Evolutionary conservation across 495 filamentous ascomycete genomes (phyloP), one percentile per base, ranked within the genome.

Genomic region (Penicillium subrubescens): DNA sequence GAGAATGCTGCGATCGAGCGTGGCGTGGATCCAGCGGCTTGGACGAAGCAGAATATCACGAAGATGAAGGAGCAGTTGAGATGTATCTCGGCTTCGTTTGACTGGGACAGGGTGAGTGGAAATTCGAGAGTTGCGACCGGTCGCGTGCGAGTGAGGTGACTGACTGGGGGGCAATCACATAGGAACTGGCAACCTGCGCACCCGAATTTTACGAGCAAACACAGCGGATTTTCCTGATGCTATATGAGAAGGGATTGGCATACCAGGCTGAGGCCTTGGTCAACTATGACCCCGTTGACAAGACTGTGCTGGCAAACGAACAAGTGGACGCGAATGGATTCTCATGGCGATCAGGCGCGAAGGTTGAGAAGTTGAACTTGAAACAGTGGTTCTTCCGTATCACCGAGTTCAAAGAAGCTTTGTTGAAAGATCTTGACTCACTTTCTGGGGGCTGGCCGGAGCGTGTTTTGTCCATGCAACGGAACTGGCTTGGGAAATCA

Each of bases 1-100:
- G 93, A 97, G 78, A 97, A 97, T 78, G 93, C 93, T 19, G 93
- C 93, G n/a, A 94, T 96, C 63, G 92, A 96, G 77, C 80, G 89
- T 57, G 90, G 91, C 39, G 81, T 94, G 63, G 84, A 92, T 75
- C 92, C 93, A 8, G 89, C 86, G 14, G 79, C 77, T 0, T 97
- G 93, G 93, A 97, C 93, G 21, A 82, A 81, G 69, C 72, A 82
- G 53, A 97, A 97, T 73, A 96, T 97, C 57, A 76, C 78, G 12
- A 85, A 80, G 62, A 97, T 97, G 93, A 95, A 93, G 81, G 82
- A 86, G 71, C 93, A 96, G 79, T 74, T 97, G 60, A 75, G 78
- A 62, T 77, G 77, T 34, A 94, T 97, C 84, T 92, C 91, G 65
- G 90, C 84, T 5, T 84, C 82, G 8, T 96, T 93, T 81, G 88